Evolutionary conservation across 306 rosid species (phyloP).

Genomic region (Dryas alaskensis): DNA sequence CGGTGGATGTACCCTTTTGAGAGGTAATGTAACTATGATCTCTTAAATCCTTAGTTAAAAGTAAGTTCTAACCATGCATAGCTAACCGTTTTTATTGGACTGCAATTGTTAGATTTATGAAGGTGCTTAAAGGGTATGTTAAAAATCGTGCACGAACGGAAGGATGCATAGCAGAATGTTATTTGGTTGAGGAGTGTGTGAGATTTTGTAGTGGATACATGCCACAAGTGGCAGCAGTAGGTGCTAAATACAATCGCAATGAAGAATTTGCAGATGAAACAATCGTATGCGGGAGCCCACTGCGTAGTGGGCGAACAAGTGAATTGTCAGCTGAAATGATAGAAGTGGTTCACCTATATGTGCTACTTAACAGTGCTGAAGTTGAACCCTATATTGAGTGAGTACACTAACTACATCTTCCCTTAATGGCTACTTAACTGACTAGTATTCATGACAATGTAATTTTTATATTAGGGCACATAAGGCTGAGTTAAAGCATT

Average conservation of each 20-base stretch:
- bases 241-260: not conserved
- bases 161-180: not conserved
- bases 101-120: not conserved
- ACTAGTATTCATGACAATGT: not conserved
- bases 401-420: not conserved
- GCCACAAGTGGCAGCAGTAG: not conserved
- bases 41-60: not conserved
- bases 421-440: not conserved
- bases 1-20: not conserved
- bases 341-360: not conserved
- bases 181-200: not conserved
- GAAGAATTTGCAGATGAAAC: not conserved
- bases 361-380: not conserved
- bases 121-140: not conserved
- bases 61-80: not conserved
- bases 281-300: too few relatives aligned
- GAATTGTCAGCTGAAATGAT: not conserved
- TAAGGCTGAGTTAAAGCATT: not conserved
- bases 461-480: not conserved
- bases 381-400: not conserved
- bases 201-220: not conserved
- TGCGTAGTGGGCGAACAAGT: too few relatives aligned
- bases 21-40: not conserved
- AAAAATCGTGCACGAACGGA: not conserved
- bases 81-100: not conserved